These are phyloP conservation scores for Globisporangium camurandrum DNA, from an alignment of 352 stramenopile genomes.

Conservation along the genomic window DNA sequence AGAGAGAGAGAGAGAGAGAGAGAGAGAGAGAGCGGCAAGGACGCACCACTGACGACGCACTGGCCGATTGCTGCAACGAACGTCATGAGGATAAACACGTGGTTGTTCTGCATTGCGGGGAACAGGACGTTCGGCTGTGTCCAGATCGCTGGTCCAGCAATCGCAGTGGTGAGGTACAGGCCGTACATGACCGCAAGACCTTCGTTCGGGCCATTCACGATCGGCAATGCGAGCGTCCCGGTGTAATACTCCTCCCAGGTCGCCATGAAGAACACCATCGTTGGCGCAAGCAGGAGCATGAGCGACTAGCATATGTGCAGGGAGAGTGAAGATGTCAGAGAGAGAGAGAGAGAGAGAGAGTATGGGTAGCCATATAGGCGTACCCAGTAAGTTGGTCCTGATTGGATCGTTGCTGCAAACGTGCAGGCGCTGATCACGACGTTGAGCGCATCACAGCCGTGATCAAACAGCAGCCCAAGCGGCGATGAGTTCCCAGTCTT, in stretches of 20 bases:
- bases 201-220: slow-evolving; percentile 96
- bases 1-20: too few relatives aligned
- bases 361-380: neutral
- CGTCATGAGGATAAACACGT: slow-evolving; percentile 73
- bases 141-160: slow-evolving; percentile 59
- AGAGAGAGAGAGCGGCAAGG: too few relatives aligned
- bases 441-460: slow-evolving; percentile 82
- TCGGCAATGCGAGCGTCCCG: slow-evolving; percentile 90
- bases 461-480: slow-evolving; percentile 78
- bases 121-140: slow-evolving; percentile 48
- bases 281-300: slow-evolving; percentile 51
- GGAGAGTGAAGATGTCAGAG: too few relatives aligned
- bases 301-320: slow-evolving; percentile 38
- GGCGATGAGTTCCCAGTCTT: slow-evolving; percentile 85
- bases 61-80: slow-evolving; percentile 53
- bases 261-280: slow-evolving; percentile 94
- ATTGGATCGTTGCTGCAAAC: slow-evolving; percentile 82
- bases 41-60: slow-evolving; percentile 64
- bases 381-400: slow-evolving; percentile 78
- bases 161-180: slow-evolving; percentile 63
- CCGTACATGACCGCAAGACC: slow-evolving; percentile 89
- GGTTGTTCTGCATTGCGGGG: slow-evolving; percentile 70
- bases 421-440: slow-evolving; percentile 77
- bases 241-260: slow-evolving; percentile 99
- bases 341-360: slow-evolving; percentile 7